Base-by-base conservation (phyloP, 2,329 filamentous ascomycete species). In the Talaromyces sp. region DNA sequence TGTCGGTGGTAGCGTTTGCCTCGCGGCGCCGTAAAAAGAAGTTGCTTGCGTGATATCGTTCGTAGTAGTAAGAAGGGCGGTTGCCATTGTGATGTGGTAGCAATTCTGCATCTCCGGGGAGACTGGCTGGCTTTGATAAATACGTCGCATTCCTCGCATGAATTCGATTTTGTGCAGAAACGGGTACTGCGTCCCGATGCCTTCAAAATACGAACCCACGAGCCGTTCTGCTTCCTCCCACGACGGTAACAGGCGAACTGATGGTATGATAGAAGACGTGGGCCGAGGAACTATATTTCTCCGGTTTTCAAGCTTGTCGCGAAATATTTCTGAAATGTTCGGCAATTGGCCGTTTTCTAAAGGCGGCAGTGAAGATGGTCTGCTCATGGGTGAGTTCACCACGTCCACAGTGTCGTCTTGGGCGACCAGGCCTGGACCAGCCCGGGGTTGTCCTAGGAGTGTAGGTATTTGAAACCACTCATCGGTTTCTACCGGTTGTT, bases 381-480 rank as follows among this genome's bases (percentile, higher is more conserved):
- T 53, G 25, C 52, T 56, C 32, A 49, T 56, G 7, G 53, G 58
- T 19, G 42, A 19, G 53, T 47, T 62, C 49, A 13, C 51, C 10
- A 52, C 56, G n/a, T 62, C 60, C n/a, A 36, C n/a, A 7, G 52
- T 42, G 30, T 63, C 61, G 49, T 62, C 57, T 60, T 67, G 27
- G 64, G 64, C 28, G 68, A 66, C 39, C 68, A 68, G 8, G 62
- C 59, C 32, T 4, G 63, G 60, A n/a, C 67, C 66, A 58, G 63
- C 65, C 15, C 64, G 67, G 9, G 67, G 68, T 25, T 68, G 70
- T 57, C 69, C 70, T 59, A 76, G 70, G 65, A 76, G 69, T 19
- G 69, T 65, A 1, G 74, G 74, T n/a, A 76, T 68, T 63, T 74
- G 73, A 58, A 74, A 75, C 74, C 74, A 76, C 69, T 69, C 74